Percentiles rank a stretch among this genome's conserved stretches.
phyloP scores from a whole-genome alignment of 2,329 filamentous ascomycete species.

The Neofusicoccum ribis region DNA sequence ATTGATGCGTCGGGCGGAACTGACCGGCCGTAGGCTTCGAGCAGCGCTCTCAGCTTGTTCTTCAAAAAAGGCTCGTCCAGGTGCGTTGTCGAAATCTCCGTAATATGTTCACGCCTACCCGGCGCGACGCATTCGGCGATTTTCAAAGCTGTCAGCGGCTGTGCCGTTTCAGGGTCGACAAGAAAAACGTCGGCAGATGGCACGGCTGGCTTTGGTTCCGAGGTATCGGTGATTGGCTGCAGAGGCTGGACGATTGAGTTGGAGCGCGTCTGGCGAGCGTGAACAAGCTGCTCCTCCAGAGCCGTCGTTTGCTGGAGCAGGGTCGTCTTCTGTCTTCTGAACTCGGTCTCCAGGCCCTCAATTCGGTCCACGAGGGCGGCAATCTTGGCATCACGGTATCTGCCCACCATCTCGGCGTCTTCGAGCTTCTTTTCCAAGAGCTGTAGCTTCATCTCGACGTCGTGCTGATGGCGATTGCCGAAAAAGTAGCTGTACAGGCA shows the following conservation, averaged over 20 bases:
- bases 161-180: background rate
- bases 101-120: background rate
- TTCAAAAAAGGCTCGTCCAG: background rate
- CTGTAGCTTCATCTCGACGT: constrained; percentile 7
- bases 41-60: background rate
- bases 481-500: constrained; percentile 16
- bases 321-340: constrained; percentile 22
- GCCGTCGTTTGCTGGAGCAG: constrained; percentile 36
- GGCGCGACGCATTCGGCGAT: background rate
- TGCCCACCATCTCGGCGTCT: constrained; percentile 6
- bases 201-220: background rate
- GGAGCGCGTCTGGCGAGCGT: constrained; percentile 8
- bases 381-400: constrained; percentile 27
- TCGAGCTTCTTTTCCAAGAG: constrained; percentile 26
- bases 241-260: constrained; percentile 3
- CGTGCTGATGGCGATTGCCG: constrained; percentile 5
- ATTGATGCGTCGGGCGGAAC: background rate
- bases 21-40: background rate
- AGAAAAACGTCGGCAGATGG: constrained; percentile 1
- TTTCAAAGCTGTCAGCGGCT: background rate
- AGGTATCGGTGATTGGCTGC: constrained; percentile 10
- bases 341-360: constrained; percentile 20
- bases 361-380: constrained; percentile 31
- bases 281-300: constrained; percentile 43
- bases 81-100: background rate